Base-by-base conservation (phyloP, 371 early-diverging fungal genomes). In the Haplosporangium sp. region DNA sequence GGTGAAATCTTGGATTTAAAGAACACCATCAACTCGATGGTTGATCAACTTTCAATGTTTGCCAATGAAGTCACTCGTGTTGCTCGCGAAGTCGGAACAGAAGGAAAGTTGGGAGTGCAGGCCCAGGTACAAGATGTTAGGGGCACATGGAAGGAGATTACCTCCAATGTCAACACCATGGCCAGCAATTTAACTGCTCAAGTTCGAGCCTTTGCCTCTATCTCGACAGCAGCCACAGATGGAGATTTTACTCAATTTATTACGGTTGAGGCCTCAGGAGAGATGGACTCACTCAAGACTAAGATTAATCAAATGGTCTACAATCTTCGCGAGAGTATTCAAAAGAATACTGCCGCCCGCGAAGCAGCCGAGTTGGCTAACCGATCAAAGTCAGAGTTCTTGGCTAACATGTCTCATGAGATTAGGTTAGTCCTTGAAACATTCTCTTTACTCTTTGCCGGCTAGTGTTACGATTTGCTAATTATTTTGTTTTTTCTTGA, bases 341-440 rank as follows among this genome's bases (percentile, higher is more conserved):
- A 89, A 65, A 90, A 91, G 84, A 90, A 93, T 75, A 86, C 88
- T 42, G 88, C 86, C 35, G 93, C 94, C 6, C 86, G 93, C 68
- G 92, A 93, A 62, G 87, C 91, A 0, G 94, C 94, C 15, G 93
- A 93, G 81, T 64, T 92, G 60, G 94, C 94, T 0, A 94, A 93
- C 69, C 84, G 92, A 17, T 89, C 90, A 62, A 90, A 93, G 84
- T 88, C 91, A 67, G 92, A 92, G 71, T 93, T 94, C 78, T 76
- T 94, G 68, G 92, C 93, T 58, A 92, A 92, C 63, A 92, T 93
- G 92, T 90, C 90, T 63, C 93, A 93, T 71, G 93, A 93, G 74
- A 77, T 84, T 50, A 63, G 68, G 71, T 71, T 61, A 58, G 61
- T 63, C 40, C 13, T 17, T 17, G 48, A 17, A 8, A 10, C 17